Evolutionary conservation across 352 stramenopile genomes (phyloP).

Genomic region (Phytophthora colocasiae): DNA sequence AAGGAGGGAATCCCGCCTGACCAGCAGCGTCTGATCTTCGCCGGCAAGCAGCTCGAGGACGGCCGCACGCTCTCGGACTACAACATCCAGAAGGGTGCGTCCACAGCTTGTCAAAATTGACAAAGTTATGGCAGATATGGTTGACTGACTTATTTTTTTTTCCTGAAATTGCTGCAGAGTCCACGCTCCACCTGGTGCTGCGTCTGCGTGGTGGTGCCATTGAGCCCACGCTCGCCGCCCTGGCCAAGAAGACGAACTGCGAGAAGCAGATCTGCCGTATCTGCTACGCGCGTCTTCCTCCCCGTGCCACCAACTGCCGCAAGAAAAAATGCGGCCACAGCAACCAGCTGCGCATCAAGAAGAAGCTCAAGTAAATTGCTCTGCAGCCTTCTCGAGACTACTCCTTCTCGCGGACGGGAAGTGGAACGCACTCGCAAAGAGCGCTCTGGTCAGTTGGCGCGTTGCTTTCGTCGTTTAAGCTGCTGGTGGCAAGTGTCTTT

Average conservation of each 20-base stretch:
- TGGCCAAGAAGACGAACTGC: slow-evolving; percentile 99
- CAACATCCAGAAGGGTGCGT: slow-evolving; percentile 93
- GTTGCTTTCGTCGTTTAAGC: slow-evolving; percentile 15
- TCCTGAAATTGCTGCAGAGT: slow-evolving; percentile 69
- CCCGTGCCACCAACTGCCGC: slow-evolving; percentile 99
- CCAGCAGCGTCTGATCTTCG: slow-evolving; percentile 99
- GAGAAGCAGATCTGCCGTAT: slow-evolving; percentile 99
- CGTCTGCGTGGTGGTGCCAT: slow-evolving; percentile 94
- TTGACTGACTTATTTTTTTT: slow-evolving; percentile 11
- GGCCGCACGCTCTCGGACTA: slow-evolving; percentile 94
- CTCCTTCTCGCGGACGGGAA: slow-evolving; percentile 21
- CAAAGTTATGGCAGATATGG: neutral
- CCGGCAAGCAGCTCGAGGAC: slow-evolving; percentile 99
- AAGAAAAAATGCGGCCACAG: slow-evolving; percentile 99
- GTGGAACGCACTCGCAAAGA: slow-evolving; percentile 23
- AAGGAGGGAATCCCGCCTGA: slow-evolving; percentile 99
- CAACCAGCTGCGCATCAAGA: slow-evolving; percentile 99
- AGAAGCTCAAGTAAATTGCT: slow-evolving; percentile 99
- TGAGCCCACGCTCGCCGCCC: slow-evolving; percentile 97
- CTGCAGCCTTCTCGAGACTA: slow-evolving; percentile 5
- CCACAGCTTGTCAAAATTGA: neutral
- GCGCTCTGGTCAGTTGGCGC: slow-evolving; percentile 11
- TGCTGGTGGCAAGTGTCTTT: slow-evolving; percentile 9
- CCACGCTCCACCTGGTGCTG: slow-evolving; percentile 96
- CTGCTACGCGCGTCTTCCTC: slow-evolving; percentile 99